phyloP scores from a whole-genome alignment of 257 asterid genomes.

The Solanum medicagineum region DNA sequence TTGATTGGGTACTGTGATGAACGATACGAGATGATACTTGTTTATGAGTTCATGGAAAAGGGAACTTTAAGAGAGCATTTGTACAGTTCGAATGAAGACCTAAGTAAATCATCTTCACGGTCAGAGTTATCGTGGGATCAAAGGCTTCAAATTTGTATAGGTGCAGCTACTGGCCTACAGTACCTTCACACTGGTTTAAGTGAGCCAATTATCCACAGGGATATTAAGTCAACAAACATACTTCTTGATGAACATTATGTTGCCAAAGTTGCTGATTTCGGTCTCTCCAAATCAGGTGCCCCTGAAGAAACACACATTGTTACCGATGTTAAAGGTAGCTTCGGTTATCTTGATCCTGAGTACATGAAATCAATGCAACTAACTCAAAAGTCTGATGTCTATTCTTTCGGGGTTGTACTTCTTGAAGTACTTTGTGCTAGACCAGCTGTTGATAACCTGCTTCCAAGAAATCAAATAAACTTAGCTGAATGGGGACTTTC shows the following conservation, averaged over 20 bases:
- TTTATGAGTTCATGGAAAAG: slow-evolving; percentile 56
- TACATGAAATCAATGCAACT: slow-evolving; percentile 20
- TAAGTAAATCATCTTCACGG: neutral
- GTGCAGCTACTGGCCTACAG: slow-evolving; percentile 41
- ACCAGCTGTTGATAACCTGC: slow-evolving; percentile 19
- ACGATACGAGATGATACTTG: slow-evolving; percentile 39
- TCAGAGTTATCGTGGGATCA: slow-evolving; percentile 28
- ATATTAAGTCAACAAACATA: slow-evolving; percentile 56
- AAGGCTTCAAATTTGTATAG: slow-evolving; percentile 40
- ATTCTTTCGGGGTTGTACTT: slow-evolving; percentile 59
- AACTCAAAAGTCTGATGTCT: slow-evolving; percentile 50
- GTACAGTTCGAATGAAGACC: slow-evolving; percentile 3
- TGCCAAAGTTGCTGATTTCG: slow-evolving; percentile 60
- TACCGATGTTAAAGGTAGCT: slow-evolving; percentile 51
- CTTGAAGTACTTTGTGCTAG: slow-evolving; percentile 56
- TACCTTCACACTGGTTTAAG: slow-evolving; percentile 42
- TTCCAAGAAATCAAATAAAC: slow-evolving; percentile 29
- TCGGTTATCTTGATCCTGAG: slow-evolving; percentile 58
- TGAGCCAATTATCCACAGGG: slow-evolving; percentile 40
- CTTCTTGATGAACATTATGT: slow-evolving; percentile 39
- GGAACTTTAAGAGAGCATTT: slow-evolving; percentile 53
- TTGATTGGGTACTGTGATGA: slow-evolving; percentile 55
- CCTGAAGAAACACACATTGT: slow-evolving; percentile 30
- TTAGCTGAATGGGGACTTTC: slow-evolving; percentile 50
- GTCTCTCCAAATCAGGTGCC: slow-evolving; percentile 33